Base-by-base conservation (phyloP, 352 stramenopile species). In the Pythium insidiosum region DNA sequence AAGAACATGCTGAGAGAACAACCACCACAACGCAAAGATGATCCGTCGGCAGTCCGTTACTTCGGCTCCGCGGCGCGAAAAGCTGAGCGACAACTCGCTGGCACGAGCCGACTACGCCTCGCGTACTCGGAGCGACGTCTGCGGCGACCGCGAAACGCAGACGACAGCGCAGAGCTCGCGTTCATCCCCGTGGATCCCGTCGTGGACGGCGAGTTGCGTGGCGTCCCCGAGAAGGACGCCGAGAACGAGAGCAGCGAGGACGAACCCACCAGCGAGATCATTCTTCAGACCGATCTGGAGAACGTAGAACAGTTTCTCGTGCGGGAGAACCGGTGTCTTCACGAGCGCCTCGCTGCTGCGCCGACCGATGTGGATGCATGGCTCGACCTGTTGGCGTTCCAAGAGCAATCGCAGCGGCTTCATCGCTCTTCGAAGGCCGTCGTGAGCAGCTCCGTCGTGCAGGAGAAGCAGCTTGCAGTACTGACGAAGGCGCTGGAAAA, bases 301-400 rank as follows among this genome's bases (percentile, higher is more conserved):
- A 83, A 68, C 19, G 44, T 80, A 19, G 80, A 93, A 49, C 63
- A 76, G 13, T 73, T 77, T 25, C 40, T 90, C 5, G 68, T 89
- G 11, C 37, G 62, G 35, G 49, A 59, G 15, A 83, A 63, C 44
- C 88, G 78, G 49, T 34, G 53, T 12, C 46, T 63, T 12, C 73
- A 68, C 15, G 48, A 58, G 31, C 49, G 29, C 2, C 47, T 60
- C n/a, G 39, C 53, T 16, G 28, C 50, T 0, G 21, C 43, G 11
- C 68, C 77, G 22, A 47, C 61, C 3, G 50, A 76, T 22, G 47
- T 83, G 13, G 49, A 65, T 0, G 48, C 34, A 13, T 93, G 80
- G 80, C 59, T 93, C 1, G 63, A 88, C 37, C 66, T 87, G 22
- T 68, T 88, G n/a, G 68, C 59, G 1, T 87, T 89, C 33, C 80